These are phyloP conservation scores for Tolypocladium ophioglossoides DNA, from an alignment of 2,329 filamentous ascomycete genomes.

Conservation along the genomic window DNA sequence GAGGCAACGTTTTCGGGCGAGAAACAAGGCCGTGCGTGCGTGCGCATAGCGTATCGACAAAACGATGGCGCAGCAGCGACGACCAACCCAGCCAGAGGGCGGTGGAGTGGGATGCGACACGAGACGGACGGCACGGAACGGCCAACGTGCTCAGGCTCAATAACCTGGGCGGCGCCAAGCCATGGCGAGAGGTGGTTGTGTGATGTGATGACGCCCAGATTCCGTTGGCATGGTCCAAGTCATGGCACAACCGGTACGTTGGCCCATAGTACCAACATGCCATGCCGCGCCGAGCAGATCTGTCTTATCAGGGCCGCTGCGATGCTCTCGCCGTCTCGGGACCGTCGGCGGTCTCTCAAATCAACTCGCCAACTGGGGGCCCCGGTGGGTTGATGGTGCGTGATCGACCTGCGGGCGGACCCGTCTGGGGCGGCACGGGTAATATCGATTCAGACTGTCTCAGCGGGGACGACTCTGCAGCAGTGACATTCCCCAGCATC, in stretches of 20 bases:
- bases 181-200: background rate
- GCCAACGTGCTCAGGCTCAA: background rate
- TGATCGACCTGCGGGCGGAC: background rate
- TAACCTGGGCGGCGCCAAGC: background rate
- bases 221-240: background rate
- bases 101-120: background rate
- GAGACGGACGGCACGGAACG: background rate
- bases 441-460: background rate
- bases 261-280: background rate
- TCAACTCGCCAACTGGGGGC: background rate
- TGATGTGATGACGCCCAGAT: background rate
- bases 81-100: background rate
- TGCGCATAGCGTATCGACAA: background rate
- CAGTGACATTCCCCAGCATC: background rate
- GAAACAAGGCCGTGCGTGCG: too few species aligned
- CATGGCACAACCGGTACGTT: background rate
- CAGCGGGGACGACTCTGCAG: background rate
- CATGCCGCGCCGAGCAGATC: background rate
- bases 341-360: background rate
- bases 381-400: background rate
- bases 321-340: background rate
- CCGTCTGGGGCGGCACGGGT: background rate
- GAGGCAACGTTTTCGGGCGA: too few species aligned
- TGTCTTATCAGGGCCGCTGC: background rate
- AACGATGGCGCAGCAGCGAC: background rate